A percentile compares a stretch with the other conserved stretches of the same genome.
phyloP scores from a whole-genome alignment of 768 basidiomycete genomes.

The Antrodiella citrinella region DNA sequence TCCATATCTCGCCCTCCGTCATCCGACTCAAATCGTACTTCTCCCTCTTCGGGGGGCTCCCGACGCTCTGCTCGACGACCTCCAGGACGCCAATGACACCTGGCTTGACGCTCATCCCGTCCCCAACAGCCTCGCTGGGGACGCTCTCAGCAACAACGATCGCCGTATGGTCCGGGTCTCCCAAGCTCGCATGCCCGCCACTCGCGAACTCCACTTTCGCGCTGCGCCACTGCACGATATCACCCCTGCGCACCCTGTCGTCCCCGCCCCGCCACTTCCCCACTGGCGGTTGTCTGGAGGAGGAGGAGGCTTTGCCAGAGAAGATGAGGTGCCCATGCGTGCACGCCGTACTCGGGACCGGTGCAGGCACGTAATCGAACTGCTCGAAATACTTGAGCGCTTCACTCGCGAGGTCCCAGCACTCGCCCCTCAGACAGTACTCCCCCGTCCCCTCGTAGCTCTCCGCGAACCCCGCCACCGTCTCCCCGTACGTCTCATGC shows the following conservation, averaged over 20 bases:
- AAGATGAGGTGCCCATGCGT: conserved; percentile 52
- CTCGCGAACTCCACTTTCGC: conserved; percentile 28
- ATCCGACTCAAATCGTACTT: conserved; percentile 38
- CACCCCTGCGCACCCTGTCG: conserved; percentile 41
- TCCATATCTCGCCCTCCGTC: conserved; percentile 47
- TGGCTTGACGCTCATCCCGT: conserved; percentile 29
- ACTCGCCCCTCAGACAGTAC: conserved; percentile 44
- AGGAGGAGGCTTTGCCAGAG: conserved; percentile 28
- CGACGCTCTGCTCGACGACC: conserved; percentile 48
- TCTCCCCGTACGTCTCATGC: conserved; percentile 40
- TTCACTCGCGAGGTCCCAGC: conserved; percentile 51
- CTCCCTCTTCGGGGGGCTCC: conserved; percentile 29
- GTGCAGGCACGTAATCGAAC: conserved; percentile 35
- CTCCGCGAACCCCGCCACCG: conserved; percentile 40
- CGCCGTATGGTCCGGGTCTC: conserved; percentile 50
- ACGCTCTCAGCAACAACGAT: conserved; percentile 35
- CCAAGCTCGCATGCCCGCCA: conserved; percentile 25
- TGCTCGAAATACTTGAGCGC: conserved; percentile 35
- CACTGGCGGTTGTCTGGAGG: conserved; percentile 21
- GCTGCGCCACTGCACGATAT: conserved; percentile 46
- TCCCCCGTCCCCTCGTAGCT: conserved; percentile 32
- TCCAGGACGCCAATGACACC: conserved; percentile 34
- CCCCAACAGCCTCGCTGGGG: conserved; percentile 21
- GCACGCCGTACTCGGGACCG: conserved; percentile 38
- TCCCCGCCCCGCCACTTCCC: conserved; percentile 47